phyloP scores from a whole-genome alignment of 306 rosid species.

The Boehmeria nivea region DNA sequence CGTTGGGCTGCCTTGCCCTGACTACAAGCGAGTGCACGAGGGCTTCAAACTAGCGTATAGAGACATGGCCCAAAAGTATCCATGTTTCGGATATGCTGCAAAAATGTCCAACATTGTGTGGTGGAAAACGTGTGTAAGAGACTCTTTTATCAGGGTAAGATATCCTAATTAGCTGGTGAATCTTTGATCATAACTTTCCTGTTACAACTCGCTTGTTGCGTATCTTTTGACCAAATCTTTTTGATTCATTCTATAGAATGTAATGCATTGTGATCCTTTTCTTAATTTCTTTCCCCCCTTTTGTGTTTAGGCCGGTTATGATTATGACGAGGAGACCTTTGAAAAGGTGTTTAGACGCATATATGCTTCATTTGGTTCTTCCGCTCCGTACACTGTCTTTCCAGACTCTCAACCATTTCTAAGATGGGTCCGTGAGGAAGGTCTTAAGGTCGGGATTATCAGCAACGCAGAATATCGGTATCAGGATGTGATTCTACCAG shows the following conservation, averaged over 20 bases:
- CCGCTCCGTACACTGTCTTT: constrained; percentile 81
- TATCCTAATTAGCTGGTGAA: constrained; percentile 13
- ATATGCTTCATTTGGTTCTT: constrained; percentile 84
- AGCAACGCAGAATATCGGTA: constrained; percentile 89
- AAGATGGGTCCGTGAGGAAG: constrained; percentile 74
- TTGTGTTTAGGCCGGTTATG: constrained; percentile 75
- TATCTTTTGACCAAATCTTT: neutral
- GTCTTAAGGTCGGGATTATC: constrained; percentile 75
- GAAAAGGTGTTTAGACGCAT: constrained; percentile 90
- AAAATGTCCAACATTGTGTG: constrained; percentile 84
- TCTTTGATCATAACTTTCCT: neutral
- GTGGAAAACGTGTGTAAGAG: constrained; percentile 94
- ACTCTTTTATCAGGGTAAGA: constrained; percentile 87
- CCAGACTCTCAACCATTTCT: constrained; percentile 87
- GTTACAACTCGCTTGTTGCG: too few species aligned
- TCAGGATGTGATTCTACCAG: constrained; percentile 85
- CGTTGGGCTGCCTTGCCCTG: constrained; percentile 86
- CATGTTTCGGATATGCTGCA: constrained; percentile 79
- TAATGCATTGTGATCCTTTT: constrained; percentile 18
- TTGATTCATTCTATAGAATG: neutral
- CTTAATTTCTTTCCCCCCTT: constrained; percentile 20
- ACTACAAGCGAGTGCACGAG: constrained; percentile 79
- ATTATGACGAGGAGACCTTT: constrained; percentile 91
- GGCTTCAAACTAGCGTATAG: constrained; percentile 82
- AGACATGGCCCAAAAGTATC: constrained; percentile 82